Base-by-base conservation (phyloP, 495 filamentous ascomycete species). In the Ramalina intermedia region DNA sequence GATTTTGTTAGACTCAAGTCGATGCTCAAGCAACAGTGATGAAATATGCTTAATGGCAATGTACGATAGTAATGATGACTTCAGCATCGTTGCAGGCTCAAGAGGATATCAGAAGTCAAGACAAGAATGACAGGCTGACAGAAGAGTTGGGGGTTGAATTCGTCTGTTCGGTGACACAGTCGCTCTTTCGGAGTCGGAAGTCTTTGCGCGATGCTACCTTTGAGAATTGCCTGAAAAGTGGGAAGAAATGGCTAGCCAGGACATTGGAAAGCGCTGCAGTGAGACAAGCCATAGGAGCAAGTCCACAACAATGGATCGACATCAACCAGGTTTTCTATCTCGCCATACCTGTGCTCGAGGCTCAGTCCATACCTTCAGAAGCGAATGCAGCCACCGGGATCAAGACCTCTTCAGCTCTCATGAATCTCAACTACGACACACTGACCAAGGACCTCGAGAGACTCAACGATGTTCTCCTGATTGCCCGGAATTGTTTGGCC, bases 401-500 rank as follows among this genome's bases (percentile, higher is more conserved):
- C 48, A 69, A 70, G 35, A 73, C 73, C 0, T 74, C 71, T 2
- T 72, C 80, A 6, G 74, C 80, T 27, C 65, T 91, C n/a, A 93
- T 94, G 53, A 79, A 83, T 26, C 77, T 77, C 56, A 85, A 91
- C 58, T 82, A 86, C 53, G 71, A 73, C 17, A 73, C 73, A 7
- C 67, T 94, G 43, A 79, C 85, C 56, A 82, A 85, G 52, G 87
- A 94, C 57, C 71, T 96, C 37, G 81, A 87, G 59, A 74, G 85
- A 43, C 65, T 95, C 18, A 89, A 90, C 66, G 86, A 87, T 65
- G 62, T 94, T 14, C 81, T 89, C 60, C 78, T 84, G 26, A 86
- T 94, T 57, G 82, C 82, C 12, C 72, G 88, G 44, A 95, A 96
- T 61, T 71, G 90, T 39, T 72, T 94, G 2, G 84, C 87, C 6